Evolutionary conservation across 176 grass and related monocot species (phyloP).

Genomic region (Oryza punctata): DNA sequence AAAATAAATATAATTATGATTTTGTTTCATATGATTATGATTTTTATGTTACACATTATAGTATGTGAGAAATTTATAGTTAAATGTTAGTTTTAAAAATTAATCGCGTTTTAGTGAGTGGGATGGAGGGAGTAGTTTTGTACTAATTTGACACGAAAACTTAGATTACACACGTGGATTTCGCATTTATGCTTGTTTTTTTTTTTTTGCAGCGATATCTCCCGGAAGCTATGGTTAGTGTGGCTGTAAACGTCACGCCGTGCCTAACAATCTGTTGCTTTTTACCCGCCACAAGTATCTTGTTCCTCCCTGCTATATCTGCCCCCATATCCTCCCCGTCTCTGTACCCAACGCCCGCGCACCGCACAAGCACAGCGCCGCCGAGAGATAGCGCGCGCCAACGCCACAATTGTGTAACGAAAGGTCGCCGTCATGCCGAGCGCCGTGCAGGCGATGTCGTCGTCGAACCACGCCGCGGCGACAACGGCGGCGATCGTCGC

Average conservation of each 20-base stretch:
- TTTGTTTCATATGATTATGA: no score
- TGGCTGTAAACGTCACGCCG: neutral
- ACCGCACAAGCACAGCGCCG: neutral
- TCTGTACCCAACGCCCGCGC: neutral
- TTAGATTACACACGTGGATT: neutral
- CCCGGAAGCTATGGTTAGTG: neutral
- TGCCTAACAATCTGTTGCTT: neutral
- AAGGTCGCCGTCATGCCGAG: no score
- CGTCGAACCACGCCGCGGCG: neutral
- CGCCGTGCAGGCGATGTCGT: neutral
- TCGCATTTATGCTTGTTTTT: neutral
- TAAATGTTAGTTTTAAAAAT: no score
- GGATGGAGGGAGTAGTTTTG: no score
- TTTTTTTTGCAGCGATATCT: neutral
- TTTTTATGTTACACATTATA: no score
- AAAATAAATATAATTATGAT: no score
- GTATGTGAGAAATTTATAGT: no score
- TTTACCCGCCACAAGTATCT: neutral
- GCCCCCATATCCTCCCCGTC: neutral
- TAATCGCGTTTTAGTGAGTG: no score
- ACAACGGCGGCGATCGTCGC: neutral
- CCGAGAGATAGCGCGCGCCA: no score
- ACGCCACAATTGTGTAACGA: no score
- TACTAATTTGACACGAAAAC: neutral
- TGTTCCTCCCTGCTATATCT: neutral